Percentiles rank a stretch among this genome's conserved stretches.
These are phyloP conservation scores for Senna tora DNA, from an alignment of 306 rosid species.

Conservation along the genomic window DNA sequence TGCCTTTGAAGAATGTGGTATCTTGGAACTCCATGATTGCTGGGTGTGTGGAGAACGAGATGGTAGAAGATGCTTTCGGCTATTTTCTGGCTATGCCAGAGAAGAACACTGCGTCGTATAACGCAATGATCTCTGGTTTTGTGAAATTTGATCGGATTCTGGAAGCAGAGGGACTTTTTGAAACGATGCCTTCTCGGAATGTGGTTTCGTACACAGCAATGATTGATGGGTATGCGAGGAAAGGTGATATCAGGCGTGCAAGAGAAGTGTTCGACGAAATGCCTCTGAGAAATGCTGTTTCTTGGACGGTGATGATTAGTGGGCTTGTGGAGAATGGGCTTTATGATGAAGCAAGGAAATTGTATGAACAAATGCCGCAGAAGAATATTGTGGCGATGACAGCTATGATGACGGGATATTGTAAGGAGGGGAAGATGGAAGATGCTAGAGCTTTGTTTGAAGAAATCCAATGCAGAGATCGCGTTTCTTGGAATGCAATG, in stretches of 20 bases:
- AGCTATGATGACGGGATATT: conserved; percentile 58
- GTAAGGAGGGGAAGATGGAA: conserved; percentile 53
- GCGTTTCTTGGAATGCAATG: conserved; percentile 61
- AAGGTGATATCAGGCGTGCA: conserved; percentile 49
- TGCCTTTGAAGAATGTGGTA: conserved; percentile 52
- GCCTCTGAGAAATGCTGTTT: conserved; percentile 45
- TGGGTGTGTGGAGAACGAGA: conserved; percentile 49
- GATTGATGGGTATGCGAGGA: conserved; percentile 53
- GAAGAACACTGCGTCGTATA: conserved; percentile 53
- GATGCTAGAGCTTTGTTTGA: conserved; percentile 54
- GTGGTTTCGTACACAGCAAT: conserved; percentile 55
- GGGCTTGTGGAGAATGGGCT: conserved; percentile 55
- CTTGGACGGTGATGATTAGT: conserved; percentile 61
- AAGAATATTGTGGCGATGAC: conserved; percentile 48
- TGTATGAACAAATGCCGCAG: conserved; percentile 54
- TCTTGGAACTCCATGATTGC: conserved; percentile 64
- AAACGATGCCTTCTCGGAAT: conserved; percentile 51
- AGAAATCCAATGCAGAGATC: conserved; percentile 45
- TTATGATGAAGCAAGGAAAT: conserved; percentile 52
- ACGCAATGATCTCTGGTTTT: conserved; percentile 54
- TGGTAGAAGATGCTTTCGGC: conserved; percentile 44
- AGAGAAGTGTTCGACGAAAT: conserved; percentile 52
- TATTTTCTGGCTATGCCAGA: conserved; percentile 48
- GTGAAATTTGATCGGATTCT: conserved; percentile 42
- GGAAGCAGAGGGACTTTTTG: conserved; percentile 57